Evolutionary conservation across 108 stramenopile species (phyloP).

Genomic region (Nitzschia inconspicua): DNA sequence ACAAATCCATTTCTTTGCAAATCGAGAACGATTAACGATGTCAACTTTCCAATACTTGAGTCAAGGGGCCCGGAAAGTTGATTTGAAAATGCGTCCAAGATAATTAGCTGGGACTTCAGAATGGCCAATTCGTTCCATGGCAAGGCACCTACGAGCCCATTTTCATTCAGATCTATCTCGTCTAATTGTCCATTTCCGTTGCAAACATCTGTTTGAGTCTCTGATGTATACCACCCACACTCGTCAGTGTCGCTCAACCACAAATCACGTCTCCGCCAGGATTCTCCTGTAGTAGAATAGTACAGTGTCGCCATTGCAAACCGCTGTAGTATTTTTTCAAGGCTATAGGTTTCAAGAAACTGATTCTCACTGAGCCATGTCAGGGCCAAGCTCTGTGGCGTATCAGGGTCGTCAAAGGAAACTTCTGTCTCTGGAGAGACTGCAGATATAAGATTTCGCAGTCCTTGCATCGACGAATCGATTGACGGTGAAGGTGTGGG

Average conservation of each 20-base stretch:
- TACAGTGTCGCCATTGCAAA: conserved; percentile 29
- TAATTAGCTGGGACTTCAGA: conserved; percentile 4
- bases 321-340: conserved; percentile 9
- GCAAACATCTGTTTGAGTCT: conserved; percentile 2
- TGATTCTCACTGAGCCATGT: conserved; percentile 8
- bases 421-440: background rate
- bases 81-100: background rate
- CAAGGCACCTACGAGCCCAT: background rate
- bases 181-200: background rate
- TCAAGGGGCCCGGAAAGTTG: background rate
- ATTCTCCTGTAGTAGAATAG: conserved; percentile 22
- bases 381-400: background rate
- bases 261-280: conserved; percentile 4
- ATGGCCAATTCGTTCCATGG: background rate
- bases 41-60: background rate
- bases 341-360: conserved; percentile 4
- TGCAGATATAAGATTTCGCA: background rate
- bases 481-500: conserved; percentile 1
- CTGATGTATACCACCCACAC: conserved; percentile 23
- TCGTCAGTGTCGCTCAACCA: conserved; percentile 23
- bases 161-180: conserved; percentile 8
- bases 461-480: background rate
- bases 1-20: conserved; percentile 37
- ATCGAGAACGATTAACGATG: conserved; percentile 10
- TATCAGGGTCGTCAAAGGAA: background rate